Base-by-base conservation (phyloP, 2,329 filamentous ascomycete species). In the Ophiostoma sp. region DNA sequence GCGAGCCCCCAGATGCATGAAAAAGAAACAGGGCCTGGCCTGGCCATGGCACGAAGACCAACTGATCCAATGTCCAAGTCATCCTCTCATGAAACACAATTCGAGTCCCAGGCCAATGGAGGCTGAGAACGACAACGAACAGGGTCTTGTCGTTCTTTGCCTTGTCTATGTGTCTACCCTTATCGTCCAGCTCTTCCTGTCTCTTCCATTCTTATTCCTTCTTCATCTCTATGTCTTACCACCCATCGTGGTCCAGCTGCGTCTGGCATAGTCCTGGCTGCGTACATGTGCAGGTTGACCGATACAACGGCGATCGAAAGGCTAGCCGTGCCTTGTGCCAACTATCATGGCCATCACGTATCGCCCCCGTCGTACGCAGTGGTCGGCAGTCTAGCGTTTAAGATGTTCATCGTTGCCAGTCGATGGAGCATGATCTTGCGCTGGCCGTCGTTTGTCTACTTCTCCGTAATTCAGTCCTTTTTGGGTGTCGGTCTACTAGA, bases 251-350 rank as follows among this genome's bases (percentile, higher is more conserved):
- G 49, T 7, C 49, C n/a, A 18, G 16, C 45, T 47, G 12, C 12
- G 42, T 45, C 27, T 27, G 27, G 5, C 47, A 55, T 27, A 55
- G 49, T 11, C n/a, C 27, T 27, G 27, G 27, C 2, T 27, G 27
- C 27, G 27, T 27, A 27, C 27, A 27, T 27, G 27, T 27, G 27
- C 42, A 2, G 18, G 49, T 36, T 55, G n/a, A 27, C 49, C 49
- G 49, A 55, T 27, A 55, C 11, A 55, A 55, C 49, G 49, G 49
- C 27, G 49, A 55, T 55, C 49, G n/a, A 27, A 47, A 45, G 42
- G 14, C 42, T 45, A 45, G 42, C 42, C 42, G 42, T 45, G 42
- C 42, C 9, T 5, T 45, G 42, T 45, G 27, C 27, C 27, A 27
- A 27, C 27, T 27, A 27, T 27, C 27, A 27, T 27, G 27, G 27